Evolutionary conservation across 2,329 filamentous ascomycete genomes (phyloP), one percentile per base, ranked within the genome.

Genomic region (Neodidymelliopsis sp.): DNA sequence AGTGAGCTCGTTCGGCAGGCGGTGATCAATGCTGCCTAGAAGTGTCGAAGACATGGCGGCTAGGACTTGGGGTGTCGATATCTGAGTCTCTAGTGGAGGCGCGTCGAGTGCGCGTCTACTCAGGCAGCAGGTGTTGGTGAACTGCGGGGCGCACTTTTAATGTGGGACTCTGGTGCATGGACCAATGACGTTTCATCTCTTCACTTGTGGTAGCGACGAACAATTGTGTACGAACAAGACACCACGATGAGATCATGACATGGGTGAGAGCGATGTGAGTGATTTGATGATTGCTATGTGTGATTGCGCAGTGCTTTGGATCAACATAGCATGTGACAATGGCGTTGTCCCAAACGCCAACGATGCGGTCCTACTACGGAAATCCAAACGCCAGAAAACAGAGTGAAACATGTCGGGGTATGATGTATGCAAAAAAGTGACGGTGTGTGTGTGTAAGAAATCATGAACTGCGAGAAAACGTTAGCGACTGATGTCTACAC

Each of bases 1-100:
- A 19, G 66, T 55, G 27, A 73, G 63, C 36, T 73, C 70, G 22
- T 57, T 58, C 5, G 65, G 66, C 5, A 67, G 62, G 11, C 49
- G 39, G 27, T 49, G 46, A 2, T 49, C 38, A 15, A 54, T 48
- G 49, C 54, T 55, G 40, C 53, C 41, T 8, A 63, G 38, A 4
- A 56, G 36, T 2, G 40, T 53, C 4, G 60, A 58, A n/a, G 50
- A 35, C 62, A 63, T 65, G 31, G 19, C n/a, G 16, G 19, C 4
- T 10, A 18, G 8, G 28, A 22, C 27, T 28, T 22, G n/a, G 2
- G 15, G 12, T 39, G 11, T 23, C 2, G 10, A n/a, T n/a, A n/a
- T n/a, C n/a, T n/a, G n/a, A n/a, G n/a, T n/a, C n/a, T n/a, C n/a
- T n/a, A n/a, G n/a, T 22, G 18, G 13, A 19, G 3, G 31, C 16